Base-by-base conservation (phyloP, 805 yeast genomes). In the Pichia pseudocactophila region DNA sequence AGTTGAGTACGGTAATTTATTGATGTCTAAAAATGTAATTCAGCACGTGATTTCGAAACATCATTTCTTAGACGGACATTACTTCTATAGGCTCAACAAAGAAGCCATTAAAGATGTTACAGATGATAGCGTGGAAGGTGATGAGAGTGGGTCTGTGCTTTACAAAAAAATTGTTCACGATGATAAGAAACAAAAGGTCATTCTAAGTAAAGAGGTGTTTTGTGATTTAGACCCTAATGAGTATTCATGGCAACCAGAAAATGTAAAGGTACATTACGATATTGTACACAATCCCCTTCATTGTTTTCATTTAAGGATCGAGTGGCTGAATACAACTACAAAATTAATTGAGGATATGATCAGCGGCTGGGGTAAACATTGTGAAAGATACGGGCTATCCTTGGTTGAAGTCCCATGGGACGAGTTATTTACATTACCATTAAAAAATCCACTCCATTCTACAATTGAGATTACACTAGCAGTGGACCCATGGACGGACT, bases 241-340 rank as follows among this genome's bases (percentile, higher is more conserved):
- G 2, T 71, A 77, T 46, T 86, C 96, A 0, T 78, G 78, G 59
- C 75, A 88, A 43, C 82, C 82, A 0, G 98, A 92, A 51, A 61
- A 79, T 2, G 68, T 88, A 36, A 77, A 78, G 6, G 87, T 92
- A 1, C 97, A 90, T 61, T 85, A 86, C 55, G 99, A 92, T 57
- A 72, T 80, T 35, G 89, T 89, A 3, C 96, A 88, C 58, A 90
- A 89, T 56, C 96, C 97, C 0, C 90, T 84, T 50, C 95, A 89
- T 54, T 89, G 97, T 56, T 92, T 80, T 65, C 97, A 90, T 55
- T 73, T 92, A 27, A 69, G 96, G 37, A 60, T 90, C 12, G 97
- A 92, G 57, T 92, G 99, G 99, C 64, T 90, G 27, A 86, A 83
- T 46, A 79, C 95, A 0, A 87, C 97, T 0, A 82, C 95, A 2